phyloP scores from a whole-genome alignment of 345 rosid genomes.

The Microcos paniculata region DNA sequence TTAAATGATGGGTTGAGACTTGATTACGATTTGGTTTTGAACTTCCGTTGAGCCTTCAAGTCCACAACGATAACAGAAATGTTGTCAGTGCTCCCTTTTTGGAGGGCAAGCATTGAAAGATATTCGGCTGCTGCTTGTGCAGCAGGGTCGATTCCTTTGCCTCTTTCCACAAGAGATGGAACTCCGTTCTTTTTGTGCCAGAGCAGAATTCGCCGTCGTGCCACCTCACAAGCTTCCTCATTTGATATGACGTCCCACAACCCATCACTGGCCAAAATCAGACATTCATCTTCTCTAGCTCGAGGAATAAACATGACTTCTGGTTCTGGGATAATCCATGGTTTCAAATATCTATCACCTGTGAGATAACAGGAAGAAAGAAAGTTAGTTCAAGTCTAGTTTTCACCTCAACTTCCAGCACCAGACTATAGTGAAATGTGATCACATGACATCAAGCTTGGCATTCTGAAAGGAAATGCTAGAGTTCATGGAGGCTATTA shows the following conservation, averaged over 20 bases:
- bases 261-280: conserved; percentile 72
- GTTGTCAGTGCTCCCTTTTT: conserved; percentile 87
- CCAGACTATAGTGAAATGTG: background rate
- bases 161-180: conserved; percentile 50
- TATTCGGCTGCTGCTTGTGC: conserved; percentile 81
- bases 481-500: background rate
- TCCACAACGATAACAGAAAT: conserved; percentile 83
- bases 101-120: conserved; percentile 69
- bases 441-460: background rate
- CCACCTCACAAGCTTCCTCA: conserved; percentile 70
- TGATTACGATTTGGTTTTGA: conserved; percentile 46
- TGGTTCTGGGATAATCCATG: conserved; percentile 76
- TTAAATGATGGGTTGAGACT: background rate
- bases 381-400: background rate
- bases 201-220: conserved; percentile 60
- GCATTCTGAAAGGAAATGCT: background rate
- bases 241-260: conserved; percentile 77
- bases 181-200: conserved; percentile 81
- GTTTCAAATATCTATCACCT: conserved; percentile 77
- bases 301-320: conserved; percentile 64
- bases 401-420: background rate
- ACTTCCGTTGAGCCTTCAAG: conserved; percentile 84
- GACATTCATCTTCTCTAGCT: conserved; percentile 68
- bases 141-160: conserved; percentile 67
- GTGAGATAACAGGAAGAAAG: background rate